These are phyloP conservation scores for Emergomyces orientalis DNA, from an alignment of 2,329 filamentous ascomycete species.

Conservation along the genomic window DNA sequence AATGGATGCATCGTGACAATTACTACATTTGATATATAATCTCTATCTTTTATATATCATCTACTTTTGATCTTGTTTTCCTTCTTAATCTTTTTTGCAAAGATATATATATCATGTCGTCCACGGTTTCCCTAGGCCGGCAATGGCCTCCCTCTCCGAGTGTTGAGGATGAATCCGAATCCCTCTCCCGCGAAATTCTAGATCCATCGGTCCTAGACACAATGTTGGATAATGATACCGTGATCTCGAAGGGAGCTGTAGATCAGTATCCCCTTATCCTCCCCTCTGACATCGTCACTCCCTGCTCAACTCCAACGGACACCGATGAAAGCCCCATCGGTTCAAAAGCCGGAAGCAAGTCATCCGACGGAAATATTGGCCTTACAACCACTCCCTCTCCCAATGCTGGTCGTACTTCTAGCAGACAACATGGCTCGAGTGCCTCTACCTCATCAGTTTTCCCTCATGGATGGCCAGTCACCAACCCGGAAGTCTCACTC, in stretches of 20 bases:
- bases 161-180: slow-evolving; percentile 38
- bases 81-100: slow-evolving; percentile 10
- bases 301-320: slow-evolving; percentile 14
- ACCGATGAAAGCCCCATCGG: slow-evolving; percentile 4
- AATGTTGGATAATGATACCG: slow-evolving; percentile 12
- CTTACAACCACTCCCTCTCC: slow-evolving; percentile 21
- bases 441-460: neutral
- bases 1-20: slow-evolving; percentile 7
- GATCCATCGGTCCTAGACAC: slow-evolving; percentile 22
- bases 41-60: slow-evolving; percentile 4
- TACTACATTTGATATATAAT: slow-evolving; percentile 4
- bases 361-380: slow-evolving; percentile 23
- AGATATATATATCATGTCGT: slow-evolving; percentile 17
- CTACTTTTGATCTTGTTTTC: slow-evolving; percentile 5
- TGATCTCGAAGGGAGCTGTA: slow-evolving; percentile 30
- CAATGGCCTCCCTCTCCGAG: slow-evolving; percentile 36
- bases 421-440: neutral
- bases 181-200: slow-evolving; percentile 34
- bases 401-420: neutral
- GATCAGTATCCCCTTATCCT: slow-evolving; percentile 39
- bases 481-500: neutral
- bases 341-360: slow-evolving; percentile 17
- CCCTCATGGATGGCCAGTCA: slow-evolving; percentile 5
- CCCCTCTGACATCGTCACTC: slow-evolving; percentile 21
- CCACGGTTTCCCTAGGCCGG: slow-evolving; percentile 21